Conservation (phyloP, 495 filamentous ascomycete species). For the Pyrenula aspistea region DNA sequence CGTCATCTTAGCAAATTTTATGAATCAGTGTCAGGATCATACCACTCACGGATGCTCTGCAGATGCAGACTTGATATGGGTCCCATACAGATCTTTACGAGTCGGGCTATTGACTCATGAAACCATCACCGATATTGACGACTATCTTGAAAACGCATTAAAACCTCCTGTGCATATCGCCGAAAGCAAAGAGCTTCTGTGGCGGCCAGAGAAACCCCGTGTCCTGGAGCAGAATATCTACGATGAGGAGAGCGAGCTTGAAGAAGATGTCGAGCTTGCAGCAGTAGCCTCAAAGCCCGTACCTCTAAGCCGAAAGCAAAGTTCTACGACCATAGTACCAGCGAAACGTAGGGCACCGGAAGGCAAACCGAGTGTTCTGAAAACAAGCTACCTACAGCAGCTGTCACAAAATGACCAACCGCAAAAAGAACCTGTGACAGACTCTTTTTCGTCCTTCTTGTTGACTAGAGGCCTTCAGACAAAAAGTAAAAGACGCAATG, state of each 20-base stretch:
- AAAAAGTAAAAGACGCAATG: not conserved
- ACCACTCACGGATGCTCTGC: not conserved
- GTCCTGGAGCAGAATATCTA: not conserved
- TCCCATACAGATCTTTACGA: not conserved
- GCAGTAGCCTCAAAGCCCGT: not conserved
- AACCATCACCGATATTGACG: not conserved
- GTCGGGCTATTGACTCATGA: not conserved
- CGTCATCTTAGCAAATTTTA: not conserved
- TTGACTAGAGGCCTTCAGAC: slow-evolving; percentile 1
- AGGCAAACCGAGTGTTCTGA: not conserved
- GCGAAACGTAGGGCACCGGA: not conserved
- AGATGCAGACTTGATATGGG: not conserved
- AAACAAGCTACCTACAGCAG: slow-evolving; percentile 15
- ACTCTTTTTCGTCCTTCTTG: slow-evolving; percentile 5
- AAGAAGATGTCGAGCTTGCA: slow-evolving; percentile 13
- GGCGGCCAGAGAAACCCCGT: not conserved
- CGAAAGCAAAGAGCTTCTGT: not conserved
- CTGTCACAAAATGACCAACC: slow-evolving; percentile 5
- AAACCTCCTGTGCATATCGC: not conserved
- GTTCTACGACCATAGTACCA: not conserved
- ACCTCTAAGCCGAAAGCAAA: not conserved
- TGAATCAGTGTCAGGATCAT: not conserved
- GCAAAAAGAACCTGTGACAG: not conserved
- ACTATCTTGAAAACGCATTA: not conserved
- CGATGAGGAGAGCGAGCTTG: not conserved